Evolutionary conservation across 768 basidiomycete species (phyloP).

Genomic region (Tulasnella sp.): DNA sequence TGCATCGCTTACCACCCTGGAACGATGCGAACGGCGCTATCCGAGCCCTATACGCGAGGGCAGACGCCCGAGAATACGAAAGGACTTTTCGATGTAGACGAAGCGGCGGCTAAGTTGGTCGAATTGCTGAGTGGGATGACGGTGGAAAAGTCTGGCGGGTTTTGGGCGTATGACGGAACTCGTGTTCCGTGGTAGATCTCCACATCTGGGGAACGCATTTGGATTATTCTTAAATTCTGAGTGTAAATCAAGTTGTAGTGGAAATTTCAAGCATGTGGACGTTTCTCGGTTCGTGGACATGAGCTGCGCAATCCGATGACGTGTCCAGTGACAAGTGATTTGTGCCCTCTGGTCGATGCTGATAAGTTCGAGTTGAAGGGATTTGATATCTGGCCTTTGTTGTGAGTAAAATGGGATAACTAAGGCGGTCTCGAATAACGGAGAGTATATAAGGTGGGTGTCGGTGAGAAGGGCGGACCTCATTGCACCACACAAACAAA

Average conservation of each 20-base stretch:
- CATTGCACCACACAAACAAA: slow-evolving; percentile 20
- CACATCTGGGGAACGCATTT: slow-evolving; percentile 25
- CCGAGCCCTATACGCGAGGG: slow-evolving; percentile 37
- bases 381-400: background rate
- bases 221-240: background rate
- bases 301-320: slow-evolving; percentile 4
- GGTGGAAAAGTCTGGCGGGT: slow-evolving; percentile 33
- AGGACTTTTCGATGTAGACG: slow-evolving; percentile 44
- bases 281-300: background rate
- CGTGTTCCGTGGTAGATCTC: slow-evolving; percentile 39
- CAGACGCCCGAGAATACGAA: slow-evolving; percentile 43
- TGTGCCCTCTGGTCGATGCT: background rate
- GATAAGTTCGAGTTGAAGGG: background rate
- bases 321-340: background rate
- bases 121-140: slow-evolving; percentile 17
- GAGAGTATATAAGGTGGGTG: background rate
- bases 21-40: slow-evolving; percentile 38
- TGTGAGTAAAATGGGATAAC: background rate
- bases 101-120: slow-evolving; percentile 34
- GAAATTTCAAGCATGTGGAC: background rate
- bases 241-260: background rate
- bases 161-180: slow-evolving; percentile 41
- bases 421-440: background rate
- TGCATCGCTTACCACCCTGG: slow-evolving; percentile 42
- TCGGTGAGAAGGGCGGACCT: background rate